Evolutionary conservation across 1,284 basidiomycete species (phyloP).

Genomic region (Marasmius tenuissimus): DNA sequence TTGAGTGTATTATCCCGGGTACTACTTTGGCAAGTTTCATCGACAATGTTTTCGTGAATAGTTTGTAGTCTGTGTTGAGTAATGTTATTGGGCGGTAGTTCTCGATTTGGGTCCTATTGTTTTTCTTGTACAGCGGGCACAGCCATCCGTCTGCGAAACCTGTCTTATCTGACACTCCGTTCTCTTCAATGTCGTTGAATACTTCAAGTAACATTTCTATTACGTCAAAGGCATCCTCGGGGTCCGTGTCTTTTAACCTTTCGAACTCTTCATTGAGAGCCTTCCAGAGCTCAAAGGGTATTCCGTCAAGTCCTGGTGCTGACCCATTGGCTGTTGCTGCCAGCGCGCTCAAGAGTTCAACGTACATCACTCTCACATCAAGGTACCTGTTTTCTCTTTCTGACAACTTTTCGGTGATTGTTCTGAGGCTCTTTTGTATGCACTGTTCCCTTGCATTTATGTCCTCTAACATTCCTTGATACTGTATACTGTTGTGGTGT

Average conservation of each 20-base stretch:
- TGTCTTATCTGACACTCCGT: conserved; percentile 4
- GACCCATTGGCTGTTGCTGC: neutral
- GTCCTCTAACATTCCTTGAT: no score
- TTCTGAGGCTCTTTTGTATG: no score
- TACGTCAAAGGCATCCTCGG: conserved; percentile 1
- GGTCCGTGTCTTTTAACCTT: conserved; percentile 2
- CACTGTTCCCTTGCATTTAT: no score
- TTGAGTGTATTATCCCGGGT: conserved; percentile 12
- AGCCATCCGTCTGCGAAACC: conserved; percentile 19
- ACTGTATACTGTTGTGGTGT: neutral
- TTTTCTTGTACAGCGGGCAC: conserved; percentile 24
- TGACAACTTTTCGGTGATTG: no score
- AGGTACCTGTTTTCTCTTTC: no score
- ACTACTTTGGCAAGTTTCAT: conserved; percentile 13
- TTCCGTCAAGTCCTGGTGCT: conserved; percentile 16
- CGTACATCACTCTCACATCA: neutral
- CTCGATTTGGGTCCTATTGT: conserved; percentile 12
- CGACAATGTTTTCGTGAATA: conserved; percentile 14
- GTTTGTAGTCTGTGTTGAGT: conserved; percentile 12
- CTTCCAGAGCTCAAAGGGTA: conserved; percentile 19
- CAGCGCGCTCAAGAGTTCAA: neutral
- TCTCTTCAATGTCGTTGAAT: conserved; percentile 16
- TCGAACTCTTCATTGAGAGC: neutral
- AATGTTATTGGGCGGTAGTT: conserved; percentile 20
- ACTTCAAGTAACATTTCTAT: conserved; percentile 8